Evolutionary conservation across 768 basidiomycete species (phyloP).

Genomic region (Leccinum barrowsii): DNA sequence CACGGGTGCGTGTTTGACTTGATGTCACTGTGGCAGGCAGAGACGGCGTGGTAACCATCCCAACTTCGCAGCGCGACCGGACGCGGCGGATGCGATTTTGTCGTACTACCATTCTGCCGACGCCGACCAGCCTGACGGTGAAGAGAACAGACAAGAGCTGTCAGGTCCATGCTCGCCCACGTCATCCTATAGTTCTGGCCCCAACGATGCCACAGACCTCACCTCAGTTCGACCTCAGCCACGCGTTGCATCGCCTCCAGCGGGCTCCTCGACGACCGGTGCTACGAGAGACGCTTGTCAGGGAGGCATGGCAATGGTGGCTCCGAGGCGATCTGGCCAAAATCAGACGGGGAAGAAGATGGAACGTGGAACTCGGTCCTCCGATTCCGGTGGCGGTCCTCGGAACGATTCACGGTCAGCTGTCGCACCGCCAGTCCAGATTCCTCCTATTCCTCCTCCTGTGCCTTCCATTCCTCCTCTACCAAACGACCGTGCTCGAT

Average conservation of each 20-base stretch:
- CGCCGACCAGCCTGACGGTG: slow-evolving; percentile 12
- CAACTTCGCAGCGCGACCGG: slow-evolving; percentile 17
- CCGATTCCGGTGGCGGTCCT: slow-evolving; percentile 28
- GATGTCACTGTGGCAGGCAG: background rate
- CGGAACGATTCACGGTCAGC: slow-evolving; percentile 35
- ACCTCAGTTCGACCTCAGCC: slow-evolving; percentile 14
- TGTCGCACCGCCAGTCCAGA: slow-evolving; percentile 70
- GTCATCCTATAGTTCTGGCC: slow-evolving; percentile 37
- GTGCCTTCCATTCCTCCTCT: slow-evolving; percentile 21
- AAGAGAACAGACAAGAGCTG: slow-evolving; percentile 28
- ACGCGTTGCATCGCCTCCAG: slow-evolving; percentile 25
- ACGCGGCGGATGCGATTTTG: slow-evolving; percentile 44
- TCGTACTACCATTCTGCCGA: slow-evolving; percentile 57
- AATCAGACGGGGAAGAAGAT: slow-evolving; percentile 25
- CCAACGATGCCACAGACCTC: slow-evolving; percentile 34
- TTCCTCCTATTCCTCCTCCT: slow-evolving; percentile 40
- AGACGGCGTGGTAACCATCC: background rate
- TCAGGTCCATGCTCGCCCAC: slow-evolving; percentile 2
- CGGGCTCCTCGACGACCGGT: slow-evolving; percentile 27
- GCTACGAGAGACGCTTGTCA: slow-evolving; percentile 51
- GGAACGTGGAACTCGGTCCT: slow-evolving; percentile 9
- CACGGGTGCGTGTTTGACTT: slow-evolving; percentile 15
- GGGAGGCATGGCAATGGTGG: slow-evolving; percentile 58
- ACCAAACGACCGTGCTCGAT: slow-evolving; percentile 37
- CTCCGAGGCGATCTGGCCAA: slow-evolving; percentile 21